A percentile compares a stretch with the other conserved stretches of the same genome.
Evolutionary conservation across 2,329 filamentous ascomycete genomes (phyloP).

Genomic region (Aspergillus sp.): DNA sequence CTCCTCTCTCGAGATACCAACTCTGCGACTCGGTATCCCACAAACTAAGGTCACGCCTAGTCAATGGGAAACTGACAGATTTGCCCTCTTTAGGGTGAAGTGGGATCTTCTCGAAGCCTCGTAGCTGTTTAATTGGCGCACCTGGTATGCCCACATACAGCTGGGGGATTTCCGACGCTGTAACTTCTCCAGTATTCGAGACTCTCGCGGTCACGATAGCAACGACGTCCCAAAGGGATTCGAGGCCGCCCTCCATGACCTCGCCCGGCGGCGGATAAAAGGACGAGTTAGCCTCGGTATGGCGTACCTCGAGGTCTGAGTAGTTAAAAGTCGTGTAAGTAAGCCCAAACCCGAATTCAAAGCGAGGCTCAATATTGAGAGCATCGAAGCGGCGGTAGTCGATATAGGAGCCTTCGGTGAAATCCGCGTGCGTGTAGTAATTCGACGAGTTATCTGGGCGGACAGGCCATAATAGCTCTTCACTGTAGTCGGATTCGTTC

Average conservation of each 20-base stretch:
- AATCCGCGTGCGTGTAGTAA: slow-evolving; percentile 23
- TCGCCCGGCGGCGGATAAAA: background rate
- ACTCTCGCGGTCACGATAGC: background rate
- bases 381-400: slow-evolving; percentile 49
- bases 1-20: too few species aligned
- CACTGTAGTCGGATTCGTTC: slow-evolving; percentile 54
- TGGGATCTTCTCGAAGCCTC: background rate
- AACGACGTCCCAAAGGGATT: background rate
- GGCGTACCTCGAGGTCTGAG: background rate
- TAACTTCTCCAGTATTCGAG: background rate
- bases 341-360: slow-evolving; percentile 26
- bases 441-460: background rate
- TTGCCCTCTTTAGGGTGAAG: background rate
- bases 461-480: background rate
- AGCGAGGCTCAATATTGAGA: slow-evolving; percentile 24
- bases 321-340: slow-evolving; percentile 12
- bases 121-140: background rate
- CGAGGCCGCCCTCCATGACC: background rate
- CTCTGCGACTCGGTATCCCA: background rate
- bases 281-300: background rate
- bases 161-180: background rate
- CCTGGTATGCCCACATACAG: background rate
- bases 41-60: background rate
- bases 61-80: background rate
- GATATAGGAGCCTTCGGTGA: slow-evolving; percentile 46